A percentile compares a stretch with the other conserved stretches of the same genome.
Conservation (phyloP, 164 flowering plant species). For the Dillenia suffruticosa region DNA sequence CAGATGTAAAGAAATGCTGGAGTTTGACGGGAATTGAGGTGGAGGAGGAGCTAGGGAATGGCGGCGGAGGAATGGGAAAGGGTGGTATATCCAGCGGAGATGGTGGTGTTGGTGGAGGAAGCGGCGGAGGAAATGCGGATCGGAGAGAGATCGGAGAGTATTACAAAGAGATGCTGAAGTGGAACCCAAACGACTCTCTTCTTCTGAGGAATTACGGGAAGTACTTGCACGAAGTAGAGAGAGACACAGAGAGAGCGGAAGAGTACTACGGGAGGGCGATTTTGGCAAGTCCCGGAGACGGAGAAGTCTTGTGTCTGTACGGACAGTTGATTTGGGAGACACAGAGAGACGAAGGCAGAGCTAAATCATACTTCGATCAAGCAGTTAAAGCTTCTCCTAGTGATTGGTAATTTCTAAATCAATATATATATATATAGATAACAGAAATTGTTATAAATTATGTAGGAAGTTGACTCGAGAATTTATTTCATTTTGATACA, state of each 20-base stretch:
- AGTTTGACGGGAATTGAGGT: constrained; percentile 14
- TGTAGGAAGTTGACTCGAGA: background rate
- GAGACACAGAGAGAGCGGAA: constrained; percentile 55
- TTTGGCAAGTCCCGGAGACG: constrained; percentile 66
- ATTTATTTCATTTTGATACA: constrained; percentile 3
- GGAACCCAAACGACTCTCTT: constrained; percentile 58
- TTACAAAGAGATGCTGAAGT: constrained; percentile 56
- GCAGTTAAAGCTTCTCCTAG: constrained; percentile 66
- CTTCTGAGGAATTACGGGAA: constrained; percentile 72
- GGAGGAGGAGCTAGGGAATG: constrained; percentile 25
- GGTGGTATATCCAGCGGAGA: constrained; percentile 23
- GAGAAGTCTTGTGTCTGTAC: constrained; percentile 61
- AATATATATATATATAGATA: background rate
- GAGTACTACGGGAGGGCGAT: constrained; percentile 81
- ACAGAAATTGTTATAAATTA: background rate
- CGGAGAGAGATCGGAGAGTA: constrained; percentile 47
- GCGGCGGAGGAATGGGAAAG: constrained; percentile 26
- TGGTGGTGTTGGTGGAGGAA: constrained; percentile 20
- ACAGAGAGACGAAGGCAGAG: constrained; percentile 51
- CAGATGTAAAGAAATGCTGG: constrained; percentile 1
- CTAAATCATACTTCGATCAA: constrained; percentile 55
- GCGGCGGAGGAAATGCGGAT: constrained; percentile 25
- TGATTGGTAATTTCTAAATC: constrained; percentile 47
- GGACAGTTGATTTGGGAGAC: constrained; percentile 75
- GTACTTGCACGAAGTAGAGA: constrained; percentile 78